phyloP scores from a whole-genome alignment of 192 early-diverging fungal species.

The Coemansia sp. region DNA sequence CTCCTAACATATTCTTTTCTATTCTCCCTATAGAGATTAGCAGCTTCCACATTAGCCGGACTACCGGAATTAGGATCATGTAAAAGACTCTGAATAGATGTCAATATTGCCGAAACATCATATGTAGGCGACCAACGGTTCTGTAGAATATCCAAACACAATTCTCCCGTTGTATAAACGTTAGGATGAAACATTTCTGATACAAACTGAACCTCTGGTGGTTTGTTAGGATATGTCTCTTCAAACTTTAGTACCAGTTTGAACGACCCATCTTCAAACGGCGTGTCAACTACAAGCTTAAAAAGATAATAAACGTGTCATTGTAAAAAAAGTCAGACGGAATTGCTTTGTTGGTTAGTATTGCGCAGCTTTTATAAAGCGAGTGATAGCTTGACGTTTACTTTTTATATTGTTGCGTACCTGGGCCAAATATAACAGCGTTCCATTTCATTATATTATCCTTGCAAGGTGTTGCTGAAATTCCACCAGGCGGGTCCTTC shows the following conservation, averaged over 20 bases:
- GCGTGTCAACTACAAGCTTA: constrained; percentile 69
- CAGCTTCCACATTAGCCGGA: constrained; percentile 96
- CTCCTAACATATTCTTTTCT: constrained; percentile 89
- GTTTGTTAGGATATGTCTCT: constrained; percentile 97
- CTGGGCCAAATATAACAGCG: constrained; percentile 96
- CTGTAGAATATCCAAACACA: constrained; percentile 97
- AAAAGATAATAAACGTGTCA: no score
- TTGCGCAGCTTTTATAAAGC: no score
- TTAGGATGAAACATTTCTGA: constrained; percentile 98
- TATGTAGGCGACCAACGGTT: constrained; percentile 98
- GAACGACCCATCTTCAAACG: constrained; percentile 98
- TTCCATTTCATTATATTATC: constrained; percentile 99
- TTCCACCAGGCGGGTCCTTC: constrained; percentile 87
- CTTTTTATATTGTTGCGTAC: no score
- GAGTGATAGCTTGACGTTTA: no score
- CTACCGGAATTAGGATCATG: constrained; percentile 98
- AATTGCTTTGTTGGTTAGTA: no score
- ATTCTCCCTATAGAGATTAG: constrained; percentile 89
- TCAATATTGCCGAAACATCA: constrained; percentile 90
- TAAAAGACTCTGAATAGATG: constrained; percentile 90
- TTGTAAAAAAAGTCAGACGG: no score
- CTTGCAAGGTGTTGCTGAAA: constrained; percentile 86
- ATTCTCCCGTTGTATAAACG: constrained; percentile 94
- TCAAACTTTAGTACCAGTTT: constrained; percentile 93
- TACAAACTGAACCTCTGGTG: constrained; percentile 91